Base-by-base conservation (phyloP, 768 basidiomycete species). In the Boletus rufocinnamomeus region DNA sequence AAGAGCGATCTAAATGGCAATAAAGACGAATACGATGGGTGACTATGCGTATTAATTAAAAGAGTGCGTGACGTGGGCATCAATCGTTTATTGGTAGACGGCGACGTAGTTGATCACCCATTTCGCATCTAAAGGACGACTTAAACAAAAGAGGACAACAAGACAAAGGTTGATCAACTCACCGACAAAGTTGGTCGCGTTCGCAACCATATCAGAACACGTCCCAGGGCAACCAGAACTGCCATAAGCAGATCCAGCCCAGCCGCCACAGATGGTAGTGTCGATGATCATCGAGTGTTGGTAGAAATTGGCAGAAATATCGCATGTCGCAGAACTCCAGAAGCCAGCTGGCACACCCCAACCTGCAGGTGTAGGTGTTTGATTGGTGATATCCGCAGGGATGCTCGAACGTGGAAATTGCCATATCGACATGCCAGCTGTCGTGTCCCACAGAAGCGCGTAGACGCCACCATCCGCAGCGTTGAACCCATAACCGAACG, bases 91-190 rank as follows among this genome's bases (percentile, higher is more conserved):
- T 54, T 82, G 74, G 71, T 82, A 86, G 47, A 84, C 79, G 35
- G 81, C 79, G 54, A 86, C 74, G 64, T 80, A 84, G 65, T 82
- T 82, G 69, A 86, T 74, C 58, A 76, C 72, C 84, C 84, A 85
- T 67, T 80, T 72, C 13, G 84, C 83, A 64, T 74, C 84, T 86
- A 62, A 6, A 53, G 17, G 17, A 50, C 7, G 9, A 60, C 59
- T 27, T 69, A 28, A 68, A 56, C 50, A 54, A 27, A 21, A n/a
- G 19, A 17, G 3, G 8, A 50, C 8, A 1, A 40, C 30, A 19
- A 13, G 23, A 25, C 16, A 14, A n/a, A 5, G 10, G 32, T 25
- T 10, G 19, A 17, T 1, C 38, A 7, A 69, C 76, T 64, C 63
- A 81, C 81, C 58, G 17, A 57, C 63, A 68, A 83, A 89, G 73